Conservation (phyloP, 352 stramenopile genomes). For the Phytophthora pinifolia region DNA sequence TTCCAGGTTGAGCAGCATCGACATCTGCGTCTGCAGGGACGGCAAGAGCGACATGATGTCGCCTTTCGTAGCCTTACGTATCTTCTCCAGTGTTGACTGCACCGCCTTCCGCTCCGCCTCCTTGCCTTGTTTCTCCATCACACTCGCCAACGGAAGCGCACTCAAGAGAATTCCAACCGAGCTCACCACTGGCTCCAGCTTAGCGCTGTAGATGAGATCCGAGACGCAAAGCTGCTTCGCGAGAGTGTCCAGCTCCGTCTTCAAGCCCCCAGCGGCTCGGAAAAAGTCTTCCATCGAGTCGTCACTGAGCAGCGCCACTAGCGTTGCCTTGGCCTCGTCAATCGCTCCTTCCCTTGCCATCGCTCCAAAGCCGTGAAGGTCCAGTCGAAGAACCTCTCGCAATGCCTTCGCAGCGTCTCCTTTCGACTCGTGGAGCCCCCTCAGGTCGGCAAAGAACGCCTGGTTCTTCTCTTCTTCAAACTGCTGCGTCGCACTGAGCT, state of each 20-base stretch:
- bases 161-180: conserved; percentile 54
- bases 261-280: conserved; percentile 70
- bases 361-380: conserved; percentile 66
- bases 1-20: conserved; percentile 42
- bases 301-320: conserved; percentile 44
- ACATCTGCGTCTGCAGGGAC: conserved; percentile 59
- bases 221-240: conserved; percentile 57
- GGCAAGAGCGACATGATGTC: conserved; percentile 76
- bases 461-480: conserved; percentile 71
- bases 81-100: conserved; percentile 77
- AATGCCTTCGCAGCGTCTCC: conserved; percentile 32
- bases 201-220: conserved; percentile 79
- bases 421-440: conserved; percentile 42
- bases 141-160: conserved; percentile 52
- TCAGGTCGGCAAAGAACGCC: conserved; percentile 56
- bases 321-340: conserved; percentile 22
- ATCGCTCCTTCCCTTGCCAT: conserved; percentile 60
- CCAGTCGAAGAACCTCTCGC: conserved; percentile 49
- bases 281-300: conserved; percentile 83
- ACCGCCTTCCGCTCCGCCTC: conserved; percentile 58
- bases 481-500: conserved; percentile 51
- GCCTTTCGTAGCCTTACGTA: conserved; percentile 75
- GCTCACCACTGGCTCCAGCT: conserved; percentile 44
- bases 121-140: conserved; percentile 87
- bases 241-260: conserved; percentile 69